Conservation (phyloP, 139 green algal genomes). For the Tetraselmis striata region DNA sequence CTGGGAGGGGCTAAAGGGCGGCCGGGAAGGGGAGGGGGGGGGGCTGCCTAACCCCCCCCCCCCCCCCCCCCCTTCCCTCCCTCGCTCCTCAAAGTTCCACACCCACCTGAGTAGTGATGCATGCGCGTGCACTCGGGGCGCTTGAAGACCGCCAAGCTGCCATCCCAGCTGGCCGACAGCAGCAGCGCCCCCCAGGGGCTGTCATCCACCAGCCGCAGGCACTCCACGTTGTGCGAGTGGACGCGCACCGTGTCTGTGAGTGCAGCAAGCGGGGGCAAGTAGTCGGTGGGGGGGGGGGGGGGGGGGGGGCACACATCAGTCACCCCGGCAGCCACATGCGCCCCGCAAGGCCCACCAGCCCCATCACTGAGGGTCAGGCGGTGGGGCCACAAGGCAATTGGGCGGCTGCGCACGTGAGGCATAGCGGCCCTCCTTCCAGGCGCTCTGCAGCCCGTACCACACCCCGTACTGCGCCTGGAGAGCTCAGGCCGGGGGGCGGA, state of each 20-base stretch:
- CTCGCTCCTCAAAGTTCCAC: background rate
- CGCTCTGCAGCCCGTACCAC: background rate
- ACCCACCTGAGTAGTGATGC: background rate
- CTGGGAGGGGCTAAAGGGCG: too few species aligned
- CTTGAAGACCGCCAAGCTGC: background rate
- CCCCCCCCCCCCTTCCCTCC: background rate
- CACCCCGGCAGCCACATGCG: too few species aligned
- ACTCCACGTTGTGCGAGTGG: background rate
- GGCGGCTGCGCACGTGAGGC: background rate
- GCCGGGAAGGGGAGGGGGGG: too few species aligned
- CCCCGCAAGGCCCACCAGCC: too few species aligned
- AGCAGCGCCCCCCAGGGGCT: background rate
- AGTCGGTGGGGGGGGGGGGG: too few species aligned
- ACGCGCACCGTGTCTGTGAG: background rate
- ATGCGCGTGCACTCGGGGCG: background rate
- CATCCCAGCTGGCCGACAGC: background rate
- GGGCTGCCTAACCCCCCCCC: too few species aligned
- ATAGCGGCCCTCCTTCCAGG: background rate
- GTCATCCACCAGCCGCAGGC: background rate
- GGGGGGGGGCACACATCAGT: too few species aligned
- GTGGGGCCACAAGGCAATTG: too few species aligned
- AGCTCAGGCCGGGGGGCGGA: too few species aligned
- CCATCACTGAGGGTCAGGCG: too few species aligned
- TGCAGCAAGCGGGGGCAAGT: too few species aligned
- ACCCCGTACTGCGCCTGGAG: background rate